Percentiles rank a stretch among this genome's conserved stretches.
Conservation (phyloP, 371 early-diverging fungal genomes). For the Actinomortierella wolfii region DNA sequence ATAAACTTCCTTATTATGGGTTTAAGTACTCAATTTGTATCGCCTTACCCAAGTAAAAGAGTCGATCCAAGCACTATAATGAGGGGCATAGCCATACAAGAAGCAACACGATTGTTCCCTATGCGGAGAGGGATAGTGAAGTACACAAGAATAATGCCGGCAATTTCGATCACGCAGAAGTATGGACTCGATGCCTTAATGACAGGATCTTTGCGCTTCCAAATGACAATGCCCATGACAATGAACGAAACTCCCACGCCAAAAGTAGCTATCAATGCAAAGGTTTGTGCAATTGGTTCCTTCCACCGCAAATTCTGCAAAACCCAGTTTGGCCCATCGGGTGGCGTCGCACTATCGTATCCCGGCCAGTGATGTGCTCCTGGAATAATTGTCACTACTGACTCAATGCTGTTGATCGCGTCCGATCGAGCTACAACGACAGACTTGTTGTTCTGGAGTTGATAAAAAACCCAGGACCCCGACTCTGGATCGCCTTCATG, state of each 20-base stretch:
- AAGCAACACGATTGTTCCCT: neutral
- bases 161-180: constrained; percentile 9
- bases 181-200: constrained; percentile 12
- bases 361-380: constrained; percentile 6
- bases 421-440: neutral
- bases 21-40: too few relatives aligned
- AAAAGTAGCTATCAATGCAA: neutral
- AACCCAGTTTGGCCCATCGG: constrained; percentile 9
- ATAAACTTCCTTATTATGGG: too few relatives aligned
- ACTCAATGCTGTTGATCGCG: neutral
- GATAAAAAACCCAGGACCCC: neutral
- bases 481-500: neutral
- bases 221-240: constrained; percentile 7
- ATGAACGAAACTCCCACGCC: neutral
- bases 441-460: neutral
- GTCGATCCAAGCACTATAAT: constrained; percentile 1
- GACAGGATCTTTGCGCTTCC: constrained; percentile 4
- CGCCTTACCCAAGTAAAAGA: constrained; percentile 2
- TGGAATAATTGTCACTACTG: neutral
- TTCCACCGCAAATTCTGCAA: constrained; percentile 7
- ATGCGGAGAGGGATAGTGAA: neutral
- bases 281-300: neutral
- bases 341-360: neutral
- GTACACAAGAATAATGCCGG: constrained; percentile 7
- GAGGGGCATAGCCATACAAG: constrained; percentile 1